Evolutionary conservation across 805 yeast genomes (phyloP), one percentile per base, ranked within the genome.

Genomic region (Candida glaebosa): DNA sequence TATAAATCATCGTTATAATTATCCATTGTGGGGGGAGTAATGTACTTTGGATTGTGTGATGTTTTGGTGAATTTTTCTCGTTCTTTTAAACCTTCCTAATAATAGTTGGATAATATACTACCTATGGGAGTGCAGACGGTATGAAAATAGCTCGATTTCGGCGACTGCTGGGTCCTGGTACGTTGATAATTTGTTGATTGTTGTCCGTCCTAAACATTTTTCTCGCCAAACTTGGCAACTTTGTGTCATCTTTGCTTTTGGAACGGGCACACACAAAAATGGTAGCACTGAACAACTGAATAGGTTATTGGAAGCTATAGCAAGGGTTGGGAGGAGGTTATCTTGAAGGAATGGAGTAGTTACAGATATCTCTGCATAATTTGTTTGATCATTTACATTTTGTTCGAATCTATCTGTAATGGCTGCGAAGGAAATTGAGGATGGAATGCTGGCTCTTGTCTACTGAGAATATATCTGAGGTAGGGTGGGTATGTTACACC

Each of bases 1-100:
- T 87, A 91, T 43, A 93, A 76, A 53, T 83, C 89, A 58, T 82
- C 82, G 48, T 57, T 63, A 50, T 59, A 61, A 48, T 54, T 56
- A 41, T 63, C 69, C 71, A 66, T 65, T 28, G 30, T 43, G 18
- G 17, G 10, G 10, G 33, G 15, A 12, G 12, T 22, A 7, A 22
- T 22, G 26, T 22, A 22, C 10, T 22, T 22, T 6, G 9, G 26
- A 22, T 22, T 22, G 26, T 22, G 10, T 22, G 26, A 10, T 22
- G 10, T 22, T 10, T 7, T 6, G 10, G 6, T 7, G 6, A 22
- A 7, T 6, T 22, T 22, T 7, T 22, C 26, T 22, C 26, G 26
- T 22, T 22, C 6, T 22, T 22, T 22, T 22, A 7, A 7, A 7
- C 6, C 26, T 22, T 22, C 26, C 26, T 7, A 22, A 22, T 22